Evolutionary conservation across 331 rosid genomes (phyloP).

Genomic region (Acacia pycnantha): DNA sequence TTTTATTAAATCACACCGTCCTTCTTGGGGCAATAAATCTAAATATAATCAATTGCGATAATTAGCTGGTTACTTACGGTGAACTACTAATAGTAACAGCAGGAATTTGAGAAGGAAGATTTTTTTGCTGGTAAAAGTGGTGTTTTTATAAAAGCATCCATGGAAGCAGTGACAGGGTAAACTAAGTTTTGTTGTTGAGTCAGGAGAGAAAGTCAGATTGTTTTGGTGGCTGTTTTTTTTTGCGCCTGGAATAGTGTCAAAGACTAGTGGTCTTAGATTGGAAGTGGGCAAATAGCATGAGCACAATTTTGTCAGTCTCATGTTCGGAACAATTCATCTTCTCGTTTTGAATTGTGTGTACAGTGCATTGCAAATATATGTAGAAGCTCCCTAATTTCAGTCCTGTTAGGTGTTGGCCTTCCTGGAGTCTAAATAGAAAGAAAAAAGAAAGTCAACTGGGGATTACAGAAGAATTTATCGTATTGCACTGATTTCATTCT

Average conservation of each 20-base stretch:
- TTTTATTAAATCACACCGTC: no score
- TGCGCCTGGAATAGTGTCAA: not conserved
- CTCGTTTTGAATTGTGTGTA: not conserved
- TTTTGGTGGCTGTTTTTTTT: not conserved
- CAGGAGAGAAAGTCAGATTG: no score
- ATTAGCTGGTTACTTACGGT: not conserved
- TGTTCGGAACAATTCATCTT: not conserved
- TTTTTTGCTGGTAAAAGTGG: slow-evolving; percentile 1
- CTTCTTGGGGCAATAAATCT: no score
- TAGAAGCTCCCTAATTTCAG: not conserved
- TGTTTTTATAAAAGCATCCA: not conserved
- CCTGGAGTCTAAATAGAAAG: not conserved
- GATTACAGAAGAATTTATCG: no score
- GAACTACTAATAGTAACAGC: not conserved
- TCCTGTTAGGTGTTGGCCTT: slow-evolving; percentile 1
- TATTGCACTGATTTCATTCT: no score
- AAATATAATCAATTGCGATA: no score
- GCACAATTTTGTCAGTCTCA: not conserved
- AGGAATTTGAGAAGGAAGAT: not conserved
- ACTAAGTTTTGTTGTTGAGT: not conserved
- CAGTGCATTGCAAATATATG: not conserved
- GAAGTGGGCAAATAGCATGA: no score
- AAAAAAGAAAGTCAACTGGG: no score
- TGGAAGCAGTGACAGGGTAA: not conserved
- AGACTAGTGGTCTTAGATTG: no score